Percentiles rank a stretch among this genome's conserved stretches.
Evolutionary conservation across 441 rosid species (phyloP).

Genomic region (Raphanus hybrid): DNA sequence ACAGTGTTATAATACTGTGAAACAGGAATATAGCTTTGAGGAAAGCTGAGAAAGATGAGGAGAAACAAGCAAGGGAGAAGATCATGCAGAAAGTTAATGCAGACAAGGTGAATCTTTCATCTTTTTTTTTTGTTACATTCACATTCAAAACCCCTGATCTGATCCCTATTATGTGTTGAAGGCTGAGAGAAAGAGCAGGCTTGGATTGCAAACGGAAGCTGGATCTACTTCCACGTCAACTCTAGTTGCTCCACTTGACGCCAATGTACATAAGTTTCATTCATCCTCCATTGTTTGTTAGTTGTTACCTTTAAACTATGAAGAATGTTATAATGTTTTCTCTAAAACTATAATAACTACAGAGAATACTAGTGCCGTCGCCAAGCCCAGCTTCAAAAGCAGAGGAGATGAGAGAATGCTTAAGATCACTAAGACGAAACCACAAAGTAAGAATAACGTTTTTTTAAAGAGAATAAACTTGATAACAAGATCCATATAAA

Average conservation of each 20-base stretch:
- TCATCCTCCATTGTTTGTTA: not conserved
- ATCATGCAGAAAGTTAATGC: conserved; percentile 52
- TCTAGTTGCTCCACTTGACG: conserved; percentile 35
- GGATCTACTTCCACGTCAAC: conserved; percentile 31
- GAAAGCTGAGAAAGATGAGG: conserved; percentile 59
- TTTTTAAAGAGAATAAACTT: not conserved
- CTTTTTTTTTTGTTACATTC: not conserved
- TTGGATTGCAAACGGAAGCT: conserved; percentile 45
- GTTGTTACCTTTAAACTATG: not conserved
- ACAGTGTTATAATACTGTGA: not conserved
- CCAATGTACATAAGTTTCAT: conserved; percentile 43
- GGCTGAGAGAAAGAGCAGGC: conserved; percentile 51
- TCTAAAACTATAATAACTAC: not conserved
- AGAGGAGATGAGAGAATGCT: conserved; percentile 66
- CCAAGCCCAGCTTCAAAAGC: conserved; percentile 39
- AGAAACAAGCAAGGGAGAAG: conserved; percentile 54
- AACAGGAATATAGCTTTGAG: conserved; percentile 46
- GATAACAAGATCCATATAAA: not conserved
- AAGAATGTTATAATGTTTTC: conserved; percentile 42
- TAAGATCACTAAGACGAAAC: conserved; percentile 66
- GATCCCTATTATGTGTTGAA: conserved; percentile 22
- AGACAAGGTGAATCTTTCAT: conserved; percentile 54
- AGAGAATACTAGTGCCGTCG: conserved; percentile 7
- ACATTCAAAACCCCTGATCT: not conserved
- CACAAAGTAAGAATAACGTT: conserved; percentile 59